Base-by-base conservation (phyloP, 2,329 filamentous ascomycete species). In the Cercospora berteroae region DNA sequence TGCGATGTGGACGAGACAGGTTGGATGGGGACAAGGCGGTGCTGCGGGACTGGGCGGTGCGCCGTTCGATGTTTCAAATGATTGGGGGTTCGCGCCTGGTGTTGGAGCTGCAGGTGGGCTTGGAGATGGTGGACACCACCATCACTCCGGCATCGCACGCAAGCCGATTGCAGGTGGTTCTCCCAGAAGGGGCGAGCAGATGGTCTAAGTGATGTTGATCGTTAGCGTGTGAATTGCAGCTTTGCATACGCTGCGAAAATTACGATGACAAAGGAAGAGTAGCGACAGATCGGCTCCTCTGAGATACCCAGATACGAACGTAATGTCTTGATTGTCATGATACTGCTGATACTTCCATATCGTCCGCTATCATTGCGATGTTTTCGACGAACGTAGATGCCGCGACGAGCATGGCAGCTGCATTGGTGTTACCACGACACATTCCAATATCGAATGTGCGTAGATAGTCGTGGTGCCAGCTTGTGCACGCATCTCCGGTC, bases 1-100 rank as follows among this genome's bases (percentile, higher is more conserved):
- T 25, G 63, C 63, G 2, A 50, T 59, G 52, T 64, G 52, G 55
- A 64, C 63, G 25, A 64, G 63, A 23, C 52, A 64, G 39, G 63
- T 23, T 8, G 63, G 63, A 1, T 64, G 63, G 63, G 63, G 63
- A n/a, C 55, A 59, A 18, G 36, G 27, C 8, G 59, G 20, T 12
- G 20, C 16, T 58, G 18, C 29, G 4, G 23, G 36, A 8, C 27
- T 63, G 60, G 39, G 36, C 10, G 63, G 63, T n/a, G 63, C 63
- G 27, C 63, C 63, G 9, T 59, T 59, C 29, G 63, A 64, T 48
- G 63, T 60, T 33, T 18, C 55, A 2, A 60, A 27, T 60, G 42
- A n/a, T 16, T 39, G 55, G 18, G 56, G n/a, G 10, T 20, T 60
- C 2, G 33, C 10, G 6, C 27, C 33, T 50, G 55, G 36, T 31